Base-by-base conservation (phyloP, 306 rosid genomes). In the Dalbergia oliveri region DNA sequence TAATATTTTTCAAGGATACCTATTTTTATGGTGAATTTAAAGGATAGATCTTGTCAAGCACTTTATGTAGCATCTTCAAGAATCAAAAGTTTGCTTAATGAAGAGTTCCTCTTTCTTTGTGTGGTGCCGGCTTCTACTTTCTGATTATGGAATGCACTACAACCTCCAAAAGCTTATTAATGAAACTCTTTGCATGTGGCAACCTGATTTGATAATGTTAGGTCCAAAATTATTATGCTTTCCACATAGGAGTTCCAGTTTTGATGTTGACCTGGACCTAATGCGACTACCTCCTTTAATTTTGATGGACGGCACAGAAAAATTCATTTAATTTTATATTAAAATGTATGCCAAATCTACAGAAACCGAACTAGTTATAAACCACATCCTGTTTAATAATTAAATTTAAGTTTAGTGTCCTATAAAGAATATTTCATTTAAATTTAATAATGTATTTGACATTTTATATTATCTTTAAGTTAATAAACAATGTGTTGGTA, bases 181-280 rank as follows among this genome's bases (percentile, higher is more conserved):
- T 16, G 75, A 58, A 78, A 37, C 72, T 59, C 63, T 76, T 75
- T 56, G 26, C 59, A 69, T 75, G 79, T 70, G 77, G 50, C 45
- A 70, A 47, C n/a, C n/a, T n/a, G n/a, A n/a, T n/a, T n/a, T n/a
- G n/a, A n/a, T n/a, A n/a, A n/a, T n/a, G n/a, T n/a, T n/a, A n/a
- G n/a, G n/a, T n/a, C n/a, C n/a, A n/a, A n/a, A n/a, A n/a, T n/a
- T n/a, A n/a, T 78, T 68, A 56, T 67, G 70, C 86, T 76, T 34
- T 90, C 84, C 91, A 86, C 88, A 63, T 62, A 12, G 37, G 83
- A 76, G 62, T 72, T 75, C 67, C 54, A 67, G 79, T 74, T 72
- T 61, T 65, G 90, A 85, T 75, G 85, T 70, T 37, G 88, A 91
- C 91, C 44, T 62, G 65, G 71, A 85, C 90, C 94, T 80, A 87